Evolutionary conservation across 208 protist species (phyloP).

Genomic region (Wallacemonas sp.): DNA sequence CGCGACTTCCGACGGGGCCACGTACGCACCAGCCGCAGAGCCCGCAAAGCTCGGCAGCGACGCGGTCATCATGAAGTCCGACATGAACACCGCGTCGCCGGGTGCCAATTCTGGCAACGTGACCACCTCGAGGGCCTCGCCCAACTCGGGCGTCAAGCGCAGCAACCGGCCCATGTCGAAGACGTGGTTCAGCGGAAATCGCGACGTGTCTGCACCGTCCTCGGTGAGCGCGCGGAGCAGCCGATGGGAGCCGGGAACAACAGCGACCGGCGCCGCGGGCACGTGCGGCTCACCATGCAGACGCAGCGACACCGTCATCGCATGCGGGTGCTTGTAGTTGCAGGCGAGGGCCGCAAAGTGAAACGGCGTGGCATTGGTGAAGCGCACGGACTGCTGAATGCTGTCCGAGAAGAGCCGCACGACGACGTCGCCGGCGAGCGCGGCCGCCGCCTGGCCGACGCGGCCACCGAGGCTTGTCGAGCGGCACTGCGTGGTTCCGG

Average conservation of each 20-base stretch:
- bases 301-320: slow-evolving; percentile 51
- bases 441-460: slow-evolving; percentile 64
- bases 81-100: slow-evolving; percentile 61
- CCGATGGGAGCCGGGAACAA: slow-evolving; percentile 77
- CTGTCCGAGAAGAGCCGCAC: slow-evolving; percentile 74
- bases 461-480: slow-evolving; percentile 28
- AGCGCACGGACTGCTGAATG: slow-evolving; percentile 43
- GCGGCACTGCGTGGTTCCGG: not conserved
- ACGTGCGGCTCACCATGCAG: slow-evolving; percentile 18
- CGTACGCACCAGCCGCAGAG: slow-evolving; percentile 18
- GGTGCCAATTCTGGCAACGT: slow-evolving; percentile 51
- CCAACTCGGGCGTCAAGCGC: slow-evolving; percentile 49
- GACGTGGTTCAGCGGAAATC: slow-evolving; percentile 47
- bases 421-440: slow-evolving; percentile 68
- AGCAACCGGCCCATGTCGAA: slow-evolving; percentile 72
- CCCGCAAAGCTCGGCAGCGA: slow-evolving; percentile 53
- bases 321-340: slow-evolving; percentile 36
- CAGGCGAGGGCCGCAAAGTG: slow-evolving; percentile 18
- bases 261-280: slow-evolving; percentile 20
- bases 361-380: slow-evolving; percentile 71
- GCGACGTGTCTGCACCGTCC: slow-evolving; percentile 62
- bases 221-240: slow-evolving; percentile 51
- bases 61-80: slow-evolving; percentile 54
- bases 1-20: slow-evolving; percentile 17
- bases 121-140: slow-evolving; percentile 31